These are phyloP conservation scores for Pseudogymnoascus sp. DNA, from an alignment of 2,329 filamentous ascomycete genomes.

Conservation along the genomic window DNA sequence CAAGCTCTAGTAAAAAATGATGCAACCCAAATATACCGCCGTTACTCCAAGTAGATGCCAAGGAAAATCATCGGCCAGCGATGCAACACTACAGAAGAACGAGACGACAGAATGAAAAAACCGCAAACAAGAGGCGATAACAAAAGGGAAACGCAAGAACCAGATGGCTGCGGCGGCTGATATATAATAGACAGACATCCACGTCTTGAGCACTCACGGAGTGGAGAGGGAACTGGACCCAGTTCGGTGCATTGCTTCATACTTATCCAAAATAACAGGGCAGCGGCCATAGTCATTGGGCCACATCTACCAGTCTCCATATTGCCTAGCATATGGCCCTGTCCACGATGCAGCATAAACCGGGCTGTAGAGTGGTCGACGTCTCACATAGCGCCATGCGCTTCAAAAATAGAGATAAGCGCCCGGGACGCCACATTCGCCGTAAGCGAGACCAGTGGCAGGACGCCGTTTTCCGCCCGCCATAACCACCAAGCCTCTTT, in stretches of 20 bases:
- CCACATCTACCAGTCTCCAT: not conserved
- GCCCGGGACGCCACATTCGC: not conserved
- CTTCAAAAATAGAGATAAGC: conserved; percentile 8
- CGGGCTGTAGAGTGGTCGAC: not conserved
- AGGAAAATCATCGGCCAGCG: not conserved
- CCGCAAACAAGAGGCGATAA: not conserved
- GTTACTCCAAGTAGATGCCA: not conserved
- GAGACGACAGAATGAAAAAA: not conserved
- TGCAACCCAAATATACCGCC: not conserved
- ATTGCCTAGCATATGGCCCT: not conserved
- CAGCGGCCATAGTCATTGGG: conserved; percentile 1
- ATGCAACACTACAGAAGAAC: not conserved
- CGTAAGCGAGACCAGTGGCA: conserved; percentile 4
- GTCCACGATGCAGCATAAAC: not conserved
- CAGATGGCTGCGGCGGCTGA: not conserved
- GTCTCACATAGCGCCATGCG: not conserved
- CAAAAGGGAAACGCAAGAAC: not conserved
- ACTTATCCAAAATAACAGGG: not conserved
- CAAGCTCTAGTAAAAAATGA: not conserved
- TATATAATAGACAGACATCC: not conserved
- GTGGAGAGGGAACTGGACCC: not conserved
- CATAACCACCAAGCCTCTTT: not conserved
- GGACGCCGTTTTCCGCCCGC: not conserved
- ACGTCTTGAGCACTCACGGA: not conserved
- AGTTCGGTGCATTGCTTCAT: not conserved